Evolutionary conservation across 345 rosid genomes (phyloP).

Genomic region (Noccaea bulbosa): DNA sequence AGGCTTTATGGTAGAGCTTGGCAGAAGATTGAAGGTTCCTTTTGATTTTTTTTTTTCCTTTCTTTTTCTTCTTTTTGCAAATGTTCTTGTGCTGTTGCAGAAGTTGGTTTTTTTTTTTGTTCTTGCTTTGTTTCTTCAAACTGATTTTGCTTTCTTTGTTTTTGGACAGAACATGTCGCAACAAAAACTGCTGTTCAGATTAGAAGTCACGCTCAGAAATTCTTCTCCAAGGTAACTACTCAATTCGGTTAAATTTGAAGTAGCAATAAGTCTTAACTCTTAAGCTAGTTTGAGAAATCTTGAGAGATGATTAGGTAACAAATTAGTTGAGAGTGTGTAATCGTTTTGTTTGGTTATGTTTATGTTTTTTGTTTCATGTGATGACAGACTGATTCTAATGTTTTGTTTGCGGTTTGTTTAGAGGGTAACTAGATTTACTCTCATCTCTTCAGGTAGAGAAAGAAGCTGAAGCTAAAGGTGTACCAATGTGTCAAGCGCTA

Average conservation of each 20-base stretch:
- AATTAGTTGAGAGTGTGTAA: background rate
- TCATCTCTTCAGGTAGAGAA: constrained; percentile 76
- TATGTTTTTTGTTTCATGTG: background rate
- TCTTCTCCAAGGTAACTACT: constrained; percentile 77
- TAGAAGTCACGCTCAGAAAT: constrained; percentile 97
- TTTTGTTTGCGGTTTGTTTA: background rate
- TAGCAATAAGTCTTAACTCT: background rate
- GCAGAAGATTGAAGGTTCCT: constrained; percentile 84
- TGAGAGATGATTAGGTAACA: background rate
- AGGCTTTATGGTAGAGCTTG: constrained; percentile 88
- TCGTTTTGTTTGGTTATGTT: background rate
- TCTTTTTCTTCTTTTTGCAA: background rate
- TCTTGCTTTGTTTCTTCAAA: constrained; percentile 10
- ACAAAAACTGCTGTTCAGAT: constrained; percentile 94
- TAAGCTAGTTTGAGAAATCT: background rate
- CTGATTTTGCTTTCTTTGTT: background rate
- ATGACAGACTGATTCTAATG: too few relatives aligned
- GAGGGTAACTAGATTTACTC: constrained; percentile 17
- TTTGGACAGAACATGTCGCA: constrained; percentile 75
- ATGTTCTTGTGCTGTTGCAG: background rate
- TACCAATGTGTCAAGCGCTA: constrained; percentile 69
- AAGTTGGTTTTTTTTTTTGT: background rate
- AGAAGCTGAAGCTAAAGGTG: constrained; percentile 88
- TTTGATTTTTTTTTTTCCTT: background rate
- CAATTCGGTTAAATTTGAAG: constrained; percentile 7